Conservation (phyloP, 352 stramenopile species). For the Halophytophthora batemanensis region DNA sequence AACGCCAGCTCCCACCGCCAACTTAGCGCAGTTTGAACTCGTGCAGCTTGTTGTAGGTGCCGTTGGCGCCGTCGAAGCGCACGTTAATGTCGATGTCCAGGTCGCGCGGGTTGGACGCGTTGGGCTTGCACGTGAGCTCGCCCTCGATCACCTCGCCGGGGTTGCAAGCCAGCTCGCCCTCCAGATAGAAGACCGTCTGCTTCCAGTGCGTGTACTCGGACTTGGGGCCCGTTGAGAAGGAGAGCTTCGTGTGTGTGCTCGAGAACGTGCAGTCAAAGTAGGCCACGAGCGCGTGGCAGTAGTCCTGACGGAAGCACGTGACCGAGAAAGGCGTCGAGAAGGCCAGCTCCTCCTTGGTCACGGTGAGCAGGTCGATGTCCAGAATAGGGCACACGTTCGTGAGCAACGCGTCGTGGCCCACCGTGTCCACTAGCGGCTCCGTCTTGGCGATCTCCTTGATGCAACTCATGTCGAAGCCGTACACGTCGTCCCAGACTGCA, state of each 20-base stretch:
- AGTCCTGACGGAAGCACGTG: slow-evolving; percentile 91
- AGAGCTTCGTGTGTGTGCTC: slow-evolving; percentile 92
- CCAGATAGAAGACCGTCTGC: slow-evolving; percentile 97
- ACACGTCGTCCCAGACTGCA: slow-evolving; percentile 97
- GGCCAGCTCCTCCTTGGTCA: slow-evolving; percentile 93
- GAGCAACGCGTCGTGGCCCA: slow-evolving; percentile 90
- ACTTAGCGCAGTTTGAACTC: slow-evolving; percentile 82
- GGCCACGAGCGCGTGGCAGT: slow-evolving; percentile 94
- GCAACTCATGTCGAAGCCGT: slow-evolving; percentile 99
- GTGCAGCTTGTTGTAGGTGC: slow-evolving; percentile 63
- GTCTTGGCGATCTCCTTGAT: slow-evolving; percentile 97
- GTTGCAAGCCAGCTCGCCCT: slow-evolving; percentile 79
- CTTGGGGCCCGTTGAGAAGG: slow-evolving; percentile 94
- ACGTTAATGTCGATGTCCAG: slow-evolving; percentile 91
- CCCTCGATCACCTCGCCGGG: slow-evolving; percentile 89
- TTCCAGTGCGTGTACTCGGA: slow-evolving; percentile 99
- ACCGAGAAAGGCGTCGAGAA: slow-evolving; percentile 93
- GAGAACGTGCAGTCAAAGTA: slow-evolving; percentile 99
- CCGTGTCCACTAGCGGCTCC: slow-evolving; percentile 97
- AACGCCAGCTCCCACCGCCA: no score
- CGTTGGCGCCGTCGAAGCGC: slow-evolving; percentile 68
- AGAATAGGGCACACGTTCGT: slow-evolving; percentile 91
- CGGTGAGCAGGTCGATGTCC: slow-evolving; percentile 89
- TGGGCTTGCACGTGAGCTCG: slow-evolving; percentile 86
- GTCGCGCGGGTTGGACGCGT: slow-evolving; percentile 91